Evolutionary conservation across 1,284 basidiomycete species (phyloP).

Genomic region (Sanghuangporus sanghuang): DNA sequence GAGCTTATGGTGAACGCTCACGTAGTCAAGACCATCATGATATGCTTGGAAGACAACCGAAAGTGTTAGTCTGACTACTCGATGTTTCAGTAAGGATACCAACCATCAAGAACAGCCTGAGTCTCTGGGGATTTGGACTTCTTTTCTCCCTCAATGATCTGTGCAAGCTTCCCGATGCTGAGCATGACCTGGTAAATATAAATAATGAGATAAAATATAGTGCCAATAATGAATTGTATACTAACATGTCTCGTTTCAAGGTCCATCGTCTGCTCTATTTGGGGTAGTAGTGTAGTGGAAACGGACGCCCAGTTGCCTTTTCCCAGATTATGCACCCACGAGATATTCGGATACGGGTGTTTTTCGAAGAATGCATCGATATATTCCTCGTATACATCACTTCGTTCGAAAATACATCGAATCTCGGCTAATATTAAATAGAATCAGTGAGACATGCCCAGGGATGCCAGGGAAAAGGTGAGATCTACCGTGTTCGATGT

Average conservation of each 20-base stretch:
- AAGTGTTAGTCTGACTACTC: background rate
- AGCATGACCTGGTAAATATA: constrained; percentile 65
- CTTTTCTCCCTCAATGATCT: constrained; percentile 65
- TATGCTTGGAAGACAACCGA: constrained; percentile 40
- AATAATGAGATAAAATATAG: background rate
- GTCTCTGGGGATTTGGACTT: constrained; percentile 8
- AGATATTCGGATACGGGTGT: constrained; percentile 59
- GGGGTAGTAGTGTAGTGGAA: constrained; percentile 56
- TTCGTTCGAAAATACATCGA: constrained; percentile 71
- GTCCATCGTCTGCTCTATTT: constrained; percentile 51
- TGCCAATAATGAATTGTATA: background rate
- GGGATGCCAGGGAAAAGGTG: background rate
- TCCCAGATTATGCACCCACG: constrained; percentile 89
- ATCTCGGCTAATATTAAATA: constrained; percentile 51
- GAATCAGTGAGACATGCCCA: constrained; percentile 1
- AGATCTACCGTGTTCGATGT: constrained; percentile 64
- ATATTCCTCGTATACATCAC: constrained; percentile 53
- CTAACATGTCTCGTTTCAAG: constrained; percentile 73
- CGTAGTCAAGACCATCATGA: constrained; percentile 70
- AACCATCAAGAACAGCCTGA: constrained; percentile 45
- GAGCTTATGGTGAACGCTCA: constrained; percentile 66
- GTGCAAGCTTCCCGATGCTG: constrained; percentile 85
- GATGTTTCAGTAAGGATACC: constrained; percentile 14
- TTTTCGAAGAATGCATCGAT: constrained; percentile 74
- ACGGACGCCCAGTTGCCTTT: constrained; percentile 65